These are phyloP conservation scores for Pestalotiopsis sp. DNA, from an alignment of 2,329 filamentous ascomycete species.

Conservation along the genomic window DNA sequence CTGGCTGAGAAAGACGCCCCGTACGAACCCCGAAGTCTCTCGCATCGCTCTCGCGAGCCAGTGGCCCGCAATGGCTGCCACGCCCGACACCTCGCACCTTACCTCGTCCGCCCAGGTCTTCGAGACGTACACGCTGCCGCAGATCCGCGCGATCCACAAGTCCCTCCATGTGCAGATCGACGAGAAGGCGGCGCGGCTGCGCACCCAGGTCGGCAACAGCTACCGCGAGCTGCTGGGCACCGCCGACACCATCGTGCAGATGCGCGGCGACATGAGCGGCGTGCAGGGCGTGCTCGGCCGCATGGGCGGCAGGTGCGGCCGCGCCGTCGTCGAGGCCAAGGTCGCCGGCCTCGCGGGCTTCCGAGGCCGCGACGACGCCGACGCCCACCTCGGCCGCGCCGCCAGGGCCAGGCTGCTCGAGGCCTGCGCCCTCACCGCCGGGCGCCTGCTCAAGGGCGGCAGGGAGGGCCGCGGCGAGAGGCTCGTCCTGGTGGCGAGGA, in stretches of 20 bases:
- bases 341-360: conserved; percentile 56
- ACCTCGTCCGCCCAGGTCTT: conserved; percentile 56
- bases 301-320: conserved; percentile 77
- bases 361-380: conserved; percentile 25
- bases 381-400: conserved; percentile 25
- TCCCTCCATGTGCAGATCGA: conserved; percentile 59
- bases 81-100: conserved; percentile 47
- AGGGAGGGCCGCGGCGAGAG: conserved; percentile 44
- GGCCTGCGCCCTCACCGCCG: conserved; percentile 49
- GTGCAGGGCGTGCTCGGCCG: conserved; percentile 71
- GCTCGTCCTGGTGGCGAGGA: conserved; percentile 63
- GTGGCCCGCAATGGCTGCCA: conserved; percentile 25
- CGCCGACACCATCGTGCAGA: conserved; percentile 88
- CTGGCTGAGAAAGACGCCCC: background rate
- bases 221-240: conserved; percentile 91
- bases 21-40: background rate
- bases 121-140: conserved; percentile 57
- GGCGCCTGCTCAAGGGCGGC: conserved; percentile 46
- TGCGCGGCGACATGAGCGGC: conserved; percentile 75
- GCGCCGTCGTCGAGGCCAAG: conserved; percentile 68
- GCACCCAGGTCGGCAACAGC: conserved; percentile 63
- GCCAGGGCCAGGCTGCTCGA: conserved; percentile 52
- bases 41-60: background rate
- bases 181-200: conserved; percentile 62
- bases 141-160: conserved; percentile 64